A percentile compares a stretch with the other conserved stretches of the same genome.
Evolutionary conservation across 2,329 filamentous ascomycete genomes (phyloP).

Genomic region (Arthroderma uncinatum): DNA sequence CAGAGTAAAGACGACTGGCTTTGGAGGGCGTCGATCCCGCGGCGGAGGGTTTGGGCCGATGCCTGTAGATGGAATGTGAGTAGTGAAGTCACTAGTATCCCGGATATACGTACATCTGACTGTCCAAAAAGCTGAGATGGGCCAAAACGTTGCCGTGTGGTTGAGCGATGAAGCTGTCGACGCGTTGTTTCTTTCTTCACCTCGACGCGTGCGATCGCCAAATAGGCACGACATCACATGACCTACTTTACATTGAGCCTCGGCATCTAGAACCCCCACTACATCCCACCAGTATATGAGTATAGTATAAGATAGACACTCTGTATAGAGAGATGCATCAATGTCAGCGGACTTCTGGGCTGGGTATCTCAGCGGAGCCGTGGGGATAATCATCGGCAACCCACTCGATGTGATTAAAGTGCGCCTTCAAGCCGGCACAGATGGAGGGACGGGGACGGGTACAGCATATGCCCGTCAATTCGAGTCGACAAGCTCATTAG

Average conservation of each 20-base stretch:
- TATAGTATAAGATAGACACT: not conserved
- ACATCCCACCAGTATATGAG: not conserved
- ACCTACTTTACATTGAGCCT: conserved; percentile 8
- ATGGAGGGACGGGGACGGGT: conserved; percentile 7
- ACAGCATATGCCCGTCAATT: conserved; percentile 22
- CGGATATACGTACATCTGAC: not conserved
- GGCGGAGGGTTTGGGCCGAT: conserved; percentile 23
- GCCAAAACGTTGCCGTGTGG: not conserved
- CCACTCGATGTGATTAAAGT: conserved; percentile 73
- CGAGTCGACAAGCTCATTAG: conserved; percentile 27
- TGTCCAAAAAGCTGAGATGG: not conserved
- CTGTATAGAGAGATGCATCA: conserved; percentile 3
- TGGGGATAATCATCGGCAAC: conserved; percentile 80
- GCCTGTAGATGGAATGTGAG: conserved; percentile 21
- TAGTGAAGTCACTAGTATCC: not conserved
- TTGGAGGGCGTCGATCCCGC: conserved; percentile 18
- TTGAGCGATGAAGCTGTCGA: not conserved
- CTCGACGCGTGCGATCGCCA: conserved; percentile 11
- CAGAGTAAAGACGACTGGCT: conserved; percentile 29
- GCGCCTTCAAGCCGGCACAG: conserved; percentile 55
- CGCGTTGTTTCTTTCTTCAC: conserved; percentile 7
- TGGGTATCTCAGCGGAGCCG: conserved; percentile 75
- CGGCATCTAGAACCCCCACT: not conserved
- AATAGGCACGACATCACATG: conserved; percentile 21
- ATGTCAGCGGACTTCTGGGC: conserved; percentile 93